Evolutionary conservation across 345 rosid species (phyloP), one percentile per base, ranked within the genome.

Genomic region (Litchi chinensis): DNA sequence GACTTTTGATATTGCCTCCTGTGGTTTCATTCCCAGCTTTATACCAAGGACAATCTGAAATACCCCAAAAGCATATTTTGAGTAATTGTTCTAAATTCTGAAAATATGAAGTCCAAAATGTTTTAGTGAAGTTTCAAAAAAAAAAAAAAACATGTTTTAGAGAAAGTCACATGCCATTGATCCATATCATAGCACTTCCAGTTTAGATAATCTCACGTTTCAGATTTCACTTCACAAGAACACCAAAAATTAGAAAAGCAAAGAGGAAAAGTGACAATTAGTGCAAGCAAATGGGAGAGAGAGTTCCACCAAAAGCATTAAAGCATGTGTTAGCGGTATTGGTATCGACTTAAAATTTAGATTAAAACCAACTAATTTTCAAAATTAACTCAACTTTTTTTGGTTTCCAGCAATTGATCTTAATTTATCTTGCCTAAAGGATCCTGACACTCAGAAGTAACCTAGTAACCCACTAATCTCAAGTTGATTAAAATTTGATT

Each of bases 11-110:
- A 87, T 83, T 4, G 97, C 98, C 68, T 93, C 91, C 76, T 85
- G 83, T 57, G 92, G 92, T 73, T 89, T 89, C 98, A 92, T 93
- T 73, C 96, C 97, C 8, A 94, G 89, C 87, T 93, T 93, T 85
- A 92, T 87, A 60, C 93, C 98, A 24, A 97, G 95, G 48, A 94
- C 76, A 57, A 97, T 94, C 98, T 97, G 87, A 82, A 81, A 75
- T 70, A 79, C 72, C 40, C n/a, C 67, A 76, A 71, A 56, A 76
- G 50, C 13, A 56, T 28, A 52, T 73, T 64, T 76, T 60, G 48
- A 70, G 74, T 56, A 59, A 60, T 64, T 46, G 18, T 19, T 62
- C 68, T 13, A 22, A 13, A n/a, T 43, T 15, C 5, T 15, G 24
- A 74, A 74, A 62, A 72, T 37, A 8, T 22, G 57, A 22, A 18